Conservation (phyloP, 2,329 filamentous ascomycete species). For the Colletotrichum aenigma region DNA sequence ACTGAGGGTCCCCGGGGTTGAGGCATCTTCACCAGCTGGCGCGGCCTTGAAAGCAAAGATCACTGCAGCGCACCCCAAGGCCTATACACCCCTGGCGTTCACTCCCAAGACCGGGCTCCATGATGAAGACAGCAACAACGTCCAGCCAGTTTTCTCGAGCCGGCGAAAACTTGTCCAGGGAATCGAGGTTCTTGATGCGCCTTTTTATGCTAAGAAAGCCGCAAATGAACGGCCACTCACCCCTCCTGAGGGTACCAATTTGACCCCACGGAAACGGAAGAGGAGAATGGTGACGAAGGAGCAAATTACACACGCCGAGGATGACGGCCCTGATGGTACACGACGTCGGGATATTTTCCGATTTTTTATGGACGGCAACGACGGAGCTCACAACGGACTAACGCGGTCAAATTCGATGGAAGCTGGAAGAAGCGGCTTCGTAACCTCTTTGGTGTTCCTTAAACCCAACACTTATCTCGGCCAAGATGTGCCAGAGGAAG, state of each 20-base stretch:
- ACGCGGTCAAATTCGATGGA: background rate
- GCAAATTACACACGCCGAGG: slow-evolving; percentile 7
- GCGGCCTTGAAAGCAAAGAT: slow-evolving; percentile 50
- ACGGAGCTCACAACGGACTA: background rate
- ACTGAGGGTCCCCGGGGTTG: slow-evolving; percentile 44
- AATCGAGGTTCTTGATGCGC: slow-evolving; percentile 54
- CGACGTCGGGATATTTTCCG: slow-evolving; percentile 15
- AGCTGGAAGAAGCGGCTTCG: background rate
- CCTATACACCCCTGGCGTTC: slow-evolving; percentile 46
- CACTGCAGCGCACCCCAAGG: slow-evolving; percentile 43
- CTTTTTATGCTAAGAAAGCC: slow-evolving; percentile 45
- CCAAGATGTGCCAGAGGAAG: slow-evolving; percentile 27
- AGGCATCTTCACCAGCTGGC: slow-evolving; percentile 46
- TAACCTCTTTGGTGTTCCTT: slow-evolving; percentile 33
- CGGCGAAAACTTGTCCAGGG: slow-evolving; percentile 38
- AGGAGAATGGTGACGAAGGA: slow-evolving; percentile 12
- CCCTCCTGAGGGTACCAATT: background rate
- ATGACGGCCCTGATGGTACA: background rate
- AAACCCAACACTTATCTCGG: slow-evolving; percentile 44
- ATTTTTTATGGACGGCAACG: slow-evolving; percentile 4
- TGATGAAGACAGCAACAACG: slow-evolving; percentile 22
- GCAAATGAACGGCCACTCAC: slow-evolving; percentile 5
- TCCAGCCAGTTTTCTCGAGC: slow-evolving; percentile 21
- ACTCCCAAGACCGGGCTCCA: slow-evolving; percentile 25
- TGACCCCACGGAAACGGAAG: slow-evolving; percentile 9